These are phyloP conservation scores for Xylariales sp. DNA, from an alignment of 2,329 filamentous ascomycete species.

Conservation along the genomic window DNA sequence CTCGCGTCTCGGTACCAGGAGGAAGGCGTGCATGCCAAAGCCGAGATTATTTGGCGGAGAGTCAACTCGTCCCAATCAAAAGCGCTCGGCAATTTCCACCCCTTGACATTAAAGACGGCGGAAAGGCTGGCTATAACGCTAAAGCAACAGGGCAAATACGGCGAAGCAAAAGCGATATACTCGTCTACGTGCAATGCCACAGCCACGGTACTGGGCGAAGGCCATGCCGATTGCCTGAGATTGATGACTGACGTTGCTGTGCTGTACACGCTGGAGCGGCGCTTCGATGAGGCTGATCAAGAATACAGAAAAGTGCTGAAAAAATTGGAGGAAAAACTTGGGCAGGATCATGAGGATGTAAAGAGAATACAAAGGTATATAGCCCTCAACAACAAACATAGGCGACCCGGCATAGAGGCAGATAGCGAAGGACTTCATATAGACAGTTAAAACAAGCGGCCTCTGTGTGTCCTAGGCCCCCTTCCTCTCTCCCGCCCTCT, in stretches of 20 bases:
- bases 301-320: neutral
- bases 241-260: neutral
- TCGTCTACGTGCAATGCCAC: neutral
- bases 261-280: neutral
- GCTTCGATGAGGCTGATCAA: constrained; percentile 9
- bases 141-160: constrained; percentile 7
- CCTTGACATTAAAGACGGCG: neutral
- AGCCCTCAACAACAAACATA: neutral
- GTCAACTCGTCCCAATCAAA: neutral
- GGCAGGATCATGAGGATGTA: neutral
- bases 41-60: constrained; percentile 11
- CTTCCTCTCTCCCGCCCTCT: too few relatives aligned
- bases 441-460: too few relatives aligned
- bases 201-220: neutral
- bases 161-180: constrained; percentile 5
- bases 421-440: neutral
- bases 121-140: neutral
- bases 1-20: constrained; percentile 4
- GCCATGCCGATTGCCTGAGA: neutral
- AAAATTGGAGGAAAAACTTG: constrained; percentile 1
- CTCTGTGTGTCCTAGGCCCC: too few relatives aligned
- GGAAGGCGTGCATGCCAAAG: constrained; percentile 14
- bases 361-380: neutral
- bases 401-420: neutral
- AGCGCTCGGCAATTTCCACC: constrained; percentile 1